These are phyloP conservation scores for Cyclotella sp. DNA, from an alignment of 108 stramenopile genomes.

Conservation along the genomic window DNA sequence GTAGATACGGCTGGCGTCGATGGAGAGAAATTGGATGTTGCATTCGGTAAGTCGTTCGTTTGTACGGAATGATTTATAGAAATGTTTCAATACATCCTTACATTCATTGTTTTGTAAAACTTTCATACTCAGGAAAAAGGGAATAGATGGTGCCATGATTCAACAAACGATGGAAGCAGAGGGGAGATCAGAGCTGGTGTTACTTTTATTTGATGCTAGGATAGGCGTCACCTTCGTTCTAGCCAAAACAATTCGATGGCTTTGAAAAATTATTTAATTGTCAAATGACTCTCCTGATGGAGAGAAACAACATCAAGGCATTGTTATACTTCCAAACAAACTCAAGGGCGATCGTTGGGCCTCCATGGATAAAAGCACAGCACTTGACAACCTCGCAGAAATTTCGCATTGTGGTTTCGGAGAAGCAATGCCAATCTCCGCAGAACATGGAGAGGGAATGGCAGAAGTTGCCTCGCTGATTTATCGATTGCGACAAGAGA, in stretches of 20 bases:
- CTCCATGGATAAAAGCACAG: conserved; percentile 53
- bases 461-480: conserved; percentile 80
- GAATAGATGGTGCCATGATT: conserved; percentile 74
- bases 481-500: conserved; percentile 58
- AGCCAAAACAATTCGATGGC: conserved; percentile 74
- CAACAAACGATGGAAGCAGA: conserved; percentile 84
- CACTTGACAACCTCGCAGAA: conserved; percentile 75
- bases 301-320: conserved; percentile 32
- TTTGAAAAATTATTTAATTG: conserved; percentile 62
- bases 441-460: conserved; percentile 87
- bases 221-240: conserved; percentile 76
- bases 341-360: conserved; percentile 85
- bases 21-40: conserved; percentile 77
- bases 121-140: conserved; percentile 16
- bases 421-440: conserved; percentile 82
- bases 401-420: conserved; percentile 78
- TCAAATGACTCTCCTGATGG: conserved; percentile 7
- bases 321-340: conserved; percentile 83
- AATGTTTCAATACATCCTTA: neutral
- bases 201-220: conserved; percentile 85
- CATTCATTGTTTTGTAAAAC: neutral
- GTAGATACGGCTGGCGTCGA: conserved; percentile 95
- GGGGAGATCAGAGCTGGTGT: conserved; percentile 67
- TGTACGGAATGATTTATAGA: neutral
- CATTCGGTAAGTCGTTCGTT: conserved; percentile 28